Conservation (phyloP, 306 rosid species). For the Sesbania bispinosa region DNA sequence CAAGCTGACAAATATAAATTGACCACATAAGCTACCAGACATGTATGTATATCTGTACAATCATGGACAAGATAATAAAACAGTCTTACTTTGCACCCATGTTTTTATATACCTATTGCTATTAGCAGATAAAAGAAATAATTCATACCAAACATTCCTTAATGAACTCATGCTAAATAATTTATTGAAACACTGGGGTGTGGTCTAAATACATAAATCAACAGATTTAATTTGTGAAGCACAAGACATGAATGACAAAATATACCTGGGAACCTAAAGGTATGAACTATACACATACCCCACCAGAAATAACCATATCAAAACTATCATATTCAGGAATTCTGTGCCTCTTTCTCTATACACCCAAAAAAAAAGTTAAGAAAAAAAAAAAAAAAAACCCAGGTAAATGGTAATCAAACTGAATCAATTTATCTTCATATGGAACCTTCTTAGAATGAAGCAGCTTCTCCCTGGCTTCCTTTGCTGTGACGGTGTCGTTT, state of each 20-base stretch:
- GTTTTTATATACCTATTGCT: not conserved
- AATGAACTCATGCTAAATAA: slow-evolving; percentile 32
- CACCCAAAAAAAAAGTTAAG: slow-evolving; percentile 28
- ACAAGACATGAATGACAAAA: slow-evolving; percentile 46
- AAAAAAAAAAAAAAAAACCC: slow-evolving; percentile 26
- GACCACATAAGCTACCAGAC: not conserved
- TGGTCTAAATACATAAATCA: slow-evolving; percentile 53
- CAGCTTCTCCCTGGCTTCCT: slow-evolving; percentile 37
- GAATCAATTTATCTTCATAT: not conserved
- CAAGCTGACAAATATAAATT: slow-evolving; percentile 26
- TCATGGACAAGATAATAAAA: not conserved
- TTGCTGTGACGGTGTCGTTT: slow-evolving; percentile 58
- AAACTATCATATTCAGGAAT: slow-evolving; percentile 45
- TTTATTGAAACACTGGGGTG: slow-evolving; percentile 59
- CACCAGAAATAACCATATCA: slow-evolving; percentile 42
- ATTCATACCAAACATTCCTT: slow-evolving; percentile 19
- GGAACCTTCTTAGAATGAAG: slow-evolving; percentile 39
- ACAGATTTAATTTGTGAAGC: slow-evolving; percentile 48
- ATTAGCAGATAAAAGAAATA: slow-evolving; percentile 9
- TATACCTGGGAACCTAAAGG: slow-evolving; percentile 42
- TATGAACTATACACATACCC: slow-evolving; percentile 76
- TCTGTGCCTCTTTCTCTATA: slow-evolving; percentile 44
- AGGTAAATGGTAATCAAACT: slow-evolving; percentile 24
- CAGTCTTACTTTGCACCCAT: not conserved
- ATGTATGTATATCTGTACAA: not conserved